Evolutionary conservation across 2,329 filamentous ascomycete genomes (phyloP).

Genomic region (Coleophoma eucalyptorum): DNA sequence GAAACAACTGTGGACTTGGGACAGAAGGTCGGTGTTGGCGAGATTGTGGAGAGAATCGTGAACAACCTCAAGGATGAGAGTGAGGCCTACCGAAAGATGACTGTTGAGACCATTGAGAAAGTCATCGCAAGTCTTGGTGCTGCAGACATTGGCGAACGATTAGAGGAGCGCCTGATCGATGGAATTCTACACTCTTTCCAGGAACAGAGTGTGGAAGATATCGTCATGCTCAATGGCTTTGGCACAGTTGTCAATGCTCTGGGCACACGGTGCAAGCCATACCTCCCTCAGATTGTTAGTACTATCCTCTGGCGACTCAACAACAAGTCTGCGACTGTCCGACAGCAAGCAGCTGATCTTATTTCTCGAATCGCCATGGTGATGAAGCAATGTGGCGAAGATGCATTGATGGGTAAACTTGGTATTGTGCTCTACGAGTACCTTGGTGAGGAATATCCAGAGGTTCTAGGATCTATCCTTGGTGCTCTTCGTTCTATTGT

Average conservation of each 20-base stretch:
- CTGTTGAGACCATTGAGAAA: conserved; percentile 96
- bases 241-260: conserved; percentile 96
- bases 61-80: conserved; percentile 97
- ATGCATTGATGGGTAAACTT: conserved; percentile 92
- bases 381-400: conserved; percentile 98
- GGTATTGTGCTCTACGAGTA: conserved; percentile 96
- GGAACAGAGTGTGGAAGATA: conserved; percentile 94
- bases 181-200: conserved; percentile 96
- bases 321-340: conserved; percentile 95
- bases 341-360: conserved; percentile 93
- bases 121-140: conserved; percentile 89
- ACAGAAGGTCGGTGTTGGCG: conserved; percentile 94
- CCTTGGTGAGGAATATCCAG: conserved; percentile 95
- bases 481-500: conserved; percentile 94
- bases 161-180: conserved; percentile 92
- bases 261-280: conserved; percentile 90
- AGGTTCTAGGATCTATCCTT: conserved; percentile 93
- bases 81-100: conserved; percentile 98
- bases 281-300: conserved; percentile 93
- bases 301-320: conserved; percentile 96
- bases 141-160: conserved; percentile 85
- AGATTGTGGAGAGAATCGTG: conserved; percentile 91
- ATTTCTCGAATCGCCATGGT: conserved; percentile 97
- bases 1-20: conserved; percentile 97
- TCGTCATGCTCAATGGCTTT: conserved; percentile 95